These are phyloP conservation scores for Austroboletus eburneus DNA, from an alignment of 768 basidiomycete genomes.

Conservation along the genomic window DNA sequence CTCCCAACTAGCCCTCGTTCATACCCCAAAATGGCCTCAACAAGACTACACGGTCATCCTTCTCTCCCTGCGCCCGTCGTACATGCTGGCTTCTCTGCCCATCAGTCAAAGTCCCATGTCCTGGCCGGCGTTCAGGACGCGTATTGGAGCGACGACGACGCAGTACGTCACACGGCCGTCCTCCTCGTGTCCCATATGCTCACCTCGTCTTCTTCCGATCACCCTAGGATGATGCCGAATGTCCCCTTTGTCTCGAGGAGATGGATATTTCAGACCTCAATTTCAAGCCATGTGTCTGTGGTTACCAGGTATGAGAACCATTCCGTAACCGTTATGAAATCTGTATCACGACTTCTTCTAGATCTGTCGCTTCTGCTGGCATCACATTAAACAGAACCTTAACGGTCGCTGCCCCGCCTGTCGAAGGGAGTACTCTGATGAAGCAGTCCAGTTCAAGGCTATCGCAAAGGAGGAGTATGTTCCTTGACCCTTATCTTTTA, in stretches of 20 bases:
- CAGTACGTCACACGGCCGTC: constrained; percentile 41
- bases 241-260: constrained; percentile 96
- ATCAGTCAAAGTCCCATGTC: constrained; percentile 82
- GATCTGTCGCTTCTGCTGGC: constrained; percentile 99
- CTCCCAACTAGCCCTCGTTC: constrained; percentile 6
- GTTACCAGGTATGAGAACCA: constrained; percentile 77
- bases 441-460: constrained; percentile 91
- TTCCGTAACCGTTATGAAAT: constrained; percentile 18
- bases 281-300: constrained; percentile 98
- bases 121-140: constrained; percentile 91
- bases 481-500: background rate
- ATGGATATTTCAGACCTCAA: constrained; percentile 99
- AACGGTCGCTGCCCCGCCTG: constrained; percentile 98
- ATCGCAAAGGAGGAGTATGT: constrained; percentile 94
- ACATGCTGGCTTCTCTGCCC: constrained; percentile 63
- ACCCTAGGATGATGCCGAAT: constrained; percentile 90
- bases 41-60: constrained; percentile 56
- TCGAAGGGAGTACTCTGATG: constrained; percentile 87
- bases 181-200: constrained; percentile 10
- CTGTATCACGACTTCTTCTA: constrained; percentile 31
- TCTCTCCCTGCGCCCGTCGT: constrained; percentile 72
- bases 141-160: constrained; percentile 94
- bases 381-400: constrained; percentile 94
- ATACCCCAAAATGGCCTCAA: constrained; percentile 40
- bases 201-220: constrained; percentile 18